Evolutionary conservation across 1,139 yeast genomes (phyloP).

Genomic region (Zygosaccharomyces pseudobailii): DNA sequence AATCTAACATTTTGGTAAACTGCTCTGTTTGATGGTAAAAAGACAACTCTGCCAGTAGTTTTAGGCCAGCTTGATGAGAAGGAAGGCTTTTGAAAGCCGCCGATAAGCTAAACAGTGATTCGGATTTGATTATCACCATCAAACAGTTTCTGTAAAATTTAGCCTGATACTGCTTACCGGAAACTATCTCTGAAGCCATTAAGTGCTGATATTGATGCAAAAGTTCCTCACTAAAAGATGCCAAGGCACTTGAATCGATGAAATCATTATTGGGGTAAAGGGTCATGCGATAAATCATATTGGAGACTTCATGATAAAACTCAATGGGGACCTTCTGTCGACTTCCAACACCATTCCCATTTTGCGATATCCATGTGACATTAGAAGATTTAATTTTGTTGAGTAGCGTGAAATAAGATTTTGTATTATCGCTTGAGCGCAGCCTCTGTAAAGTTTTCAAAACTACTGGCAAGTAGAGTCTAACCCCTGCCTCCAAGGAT

Average conservation of each 20-base stretch:
- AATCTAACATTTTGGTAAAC: constrained; percentile 10
- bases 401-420: constrained; percentile 19
- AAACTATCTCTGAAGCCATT: constrained; percentile 1
- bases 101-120: constrained; percentile 14
- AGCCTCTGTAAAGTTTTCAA: constrained; percentile 20
- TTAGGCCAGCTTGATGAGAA: constrained; percentile 3
- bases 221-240: constrained; percentile 18
- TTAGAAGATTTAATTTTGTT: constrained; percentile 18
- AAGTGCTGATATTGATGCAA: constrained; percentile 12
- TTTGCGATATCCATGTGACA: constrained; percentile 20
- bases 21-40: constrained; percentile 22
- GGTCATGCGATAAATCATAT: constrained; percentile 19
- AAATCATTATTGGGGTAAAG: constrained; percentile 3
- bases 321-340: constrained; percentile 19
- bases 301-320: constrained; percentile 23
- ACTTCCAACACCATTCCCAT: constrained; percentile 6
- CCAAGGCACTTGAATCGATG: constrained; percentile 11
- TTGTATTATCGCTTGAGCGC: constrained; percentile 13
- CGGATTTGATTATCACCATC: constrained; percentile 12
- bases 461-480: constrained; percentile 14
- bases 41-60: constrained; percentile 11
- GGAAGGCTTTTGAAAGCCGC: constrained; percentile 6
- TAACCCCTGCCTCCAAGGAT: neutral
- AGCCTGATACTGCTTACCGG: neutral
- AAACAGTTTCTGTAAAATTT: constrained; percentile 19